Percentiles rank a stretch among this genome's conserved stretches.
phyloP scores from a whole-genome alignment of 257 asterid genomes.

The Oldenlandia corymbosa region DNA sequence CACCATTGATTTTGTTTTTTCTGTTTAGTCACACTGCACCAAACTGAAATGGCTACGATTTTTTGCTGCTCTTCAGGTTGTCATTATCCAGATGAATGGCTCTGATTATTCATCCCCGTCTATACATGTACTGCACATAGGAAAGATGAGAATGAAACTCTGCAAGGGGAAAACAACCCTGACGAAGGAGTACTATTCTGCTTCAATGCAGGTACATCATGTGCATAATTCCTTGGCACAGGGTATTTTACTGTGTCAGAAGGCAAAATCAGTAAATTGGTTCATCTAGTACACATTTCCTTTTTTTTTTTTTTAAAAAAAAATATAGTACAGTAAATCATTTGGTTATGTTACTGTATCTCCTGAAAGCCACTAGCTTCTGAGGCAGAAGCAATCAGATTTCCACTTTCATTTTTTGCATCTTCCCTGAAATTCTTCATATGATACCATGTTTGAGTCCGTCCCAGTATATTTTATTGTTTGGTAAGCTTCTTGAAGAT shows the following conservation, averaged over 20 bases:
- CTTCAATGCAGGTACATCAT: slow-evolving; percentile 74
- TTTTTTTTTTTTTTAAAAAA: too few species aligned
- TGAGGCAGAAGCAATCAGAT: neutral
- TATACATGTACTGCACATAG: slow-evolving; percentile 74
- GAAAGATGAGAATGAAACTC: slow-evolving; percentile 89
- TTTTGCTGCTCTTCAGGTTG: slow-evolving; percentile 47
- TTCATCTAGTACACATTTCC: too few species aligned
- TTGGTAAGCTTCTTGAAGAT: neutral
- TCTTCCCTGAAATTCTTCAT: too few species aligned
- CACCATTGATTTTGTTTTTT: neutral
- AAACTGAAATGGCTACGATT: neutral
- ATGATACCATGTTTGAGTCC: neutral
- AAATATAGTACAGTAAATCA: neutral
- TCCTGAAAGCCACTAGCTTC: neutral
- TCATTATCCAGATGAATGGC: slow-evolving; percentile 72
- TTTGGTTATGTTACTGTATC: neutral
- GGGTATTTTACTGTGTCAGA: too few species aligned
- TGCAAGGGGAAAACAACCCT: slow-evolving; percentile 61
- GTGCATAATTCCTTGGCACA: neutral
- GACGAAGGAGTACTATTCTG: slow-evolving; percentile 76
- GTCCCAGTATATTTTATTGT: neutral
- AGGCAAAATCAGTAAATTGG: too few species aligned
- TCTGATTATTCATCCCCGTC: slow-evolving; percentile 52
- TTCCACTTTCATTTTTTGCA: neutral
- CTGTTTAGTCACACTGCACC: neutral